Evolutionary conservation across 1,284 basidiomycete genomes (phyloP), one percentile per base, ranked within the genome.

Genomic region (Ceratobasidium papillatum): DNA sequence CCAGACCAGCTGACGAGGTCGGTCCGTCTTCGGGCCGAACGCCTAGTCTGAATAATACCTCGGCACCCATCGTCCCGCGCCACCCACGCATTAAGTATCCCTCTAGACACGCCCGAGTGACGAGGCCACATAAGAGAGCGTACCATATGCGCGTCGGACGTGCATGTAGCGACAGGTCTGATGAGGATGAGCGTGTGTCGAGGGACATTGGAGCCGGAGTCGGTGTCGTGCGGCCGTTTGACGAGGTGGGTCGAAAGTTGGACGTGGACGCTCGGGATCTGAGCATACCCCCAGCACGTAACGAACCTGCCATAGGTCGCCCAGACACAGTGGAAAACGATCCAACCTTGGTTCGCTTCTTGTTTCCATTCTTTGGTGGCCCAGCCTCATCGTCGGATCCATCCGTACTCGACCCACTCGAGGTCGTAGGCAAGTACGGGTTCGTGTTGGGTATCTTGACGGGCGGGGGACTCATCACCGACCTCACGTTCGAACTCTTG

Each of bases 51-150:
- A 95, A 83, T 49, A 95, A 80, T 76, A 90, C 88, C 78, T 93
- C 90, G n/a, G 90, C 86, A 2, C 89, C 88, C 58, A 89, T 86
- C 0, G 87, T 83, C 0, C 93, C 91, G 43, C 86, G 86, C 94
- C 94, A 95, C 0, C 90, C 90, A 12, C 88, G 89, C 4, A 89
- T 89, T 56, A 94, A 84, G 79, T 94, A 95, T 0, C 93, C 94
- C 79, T 95, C 93, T 65, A 95, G 82, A 32, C 89, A 91, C 0
- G 92, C 91, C 30, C 93, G 87, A 2, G 92, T 93, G 30, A 94
- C 84, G 30, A 95, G 82, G 0, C 91, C 90, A 0, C 87, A 88
- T 9, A 94, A 84, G 8, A 95, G 85, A 80, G 90, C 86, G 81
- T 94, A 95, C 94, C 94, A 95, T 76, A 90, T 88, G 38, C 87